These are phyloP conservation scores for Elongisporangium prolatum DNA, from an alignment of 352 stramenopile genomes.

Conservation along the genomic window DNA sequence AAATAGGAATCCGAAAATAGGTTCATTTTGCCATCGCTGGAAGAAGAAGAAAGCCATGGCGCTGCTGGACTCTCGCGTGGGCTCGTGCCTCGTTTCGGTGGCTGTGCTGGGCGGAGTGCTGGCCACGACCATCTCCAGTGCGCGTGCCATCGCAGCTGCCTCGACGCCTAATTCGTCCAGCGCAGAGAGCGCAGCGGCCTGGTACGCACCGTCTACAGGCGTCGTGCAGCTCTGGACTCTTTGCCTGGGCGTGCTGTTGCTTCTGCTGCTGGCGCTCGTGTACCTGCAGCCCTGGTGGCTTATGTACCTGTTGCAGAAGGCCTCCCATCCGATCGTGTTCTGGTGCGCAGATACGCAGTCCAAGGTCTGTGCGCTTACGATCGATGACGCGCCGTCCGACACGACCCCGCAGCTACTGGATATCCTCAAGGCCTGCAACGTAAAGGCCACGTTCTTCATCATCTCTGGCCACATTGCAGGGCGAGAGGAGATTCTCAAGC, in stretches of 20 bases:
- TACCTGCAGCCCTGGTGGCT: conserved; percentile 74
- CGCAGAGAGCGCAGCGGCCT: conserved; percentile 1
- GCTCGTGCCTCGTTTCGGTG: not conserved
- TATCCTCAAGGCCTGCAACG: conserved; percentile 45
- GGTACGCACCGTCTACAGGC: not conserved
- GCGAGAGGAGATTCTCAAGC: conserved; percentile 59
- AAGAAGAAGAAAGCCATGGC: not conserved
- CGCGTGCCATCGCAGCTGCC: not conserved
- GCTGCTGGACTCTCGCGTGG: not conserved
- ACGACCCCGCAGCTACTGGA: conserved; percentile 69
- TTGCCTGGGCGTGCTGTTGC: conserved; percentile 19
- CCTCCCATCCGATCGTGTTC: conserved; percentile 69
- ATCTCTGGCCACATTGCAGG: conserved; percentile 69
- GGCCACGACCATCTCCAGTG: not conserved
- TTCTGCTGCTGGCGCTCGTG: conserved; percentile 37
- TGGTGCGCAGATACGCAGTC: conserved; percentile 57
- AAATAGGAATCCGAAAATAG: not conserved
- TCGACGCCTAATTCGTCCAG: not conserved
- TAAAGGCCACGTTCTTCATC: conserved; percentile 85
- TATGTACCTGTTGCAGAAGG: conserved; percentile 55
- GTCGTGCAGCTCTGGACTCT: conserved; percentile 12
- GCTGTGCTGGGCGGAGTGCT: not conserved
- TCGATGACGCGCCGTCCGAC: conserved; percentile 73
- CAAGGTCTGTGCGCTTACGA: conserved; percentile 65
- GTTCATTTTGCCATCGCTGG: not conserved